Evolutionary conservation across 73 alveolate species (phyloP).

Genomic region (Blepharisma japonicum): DNA sequence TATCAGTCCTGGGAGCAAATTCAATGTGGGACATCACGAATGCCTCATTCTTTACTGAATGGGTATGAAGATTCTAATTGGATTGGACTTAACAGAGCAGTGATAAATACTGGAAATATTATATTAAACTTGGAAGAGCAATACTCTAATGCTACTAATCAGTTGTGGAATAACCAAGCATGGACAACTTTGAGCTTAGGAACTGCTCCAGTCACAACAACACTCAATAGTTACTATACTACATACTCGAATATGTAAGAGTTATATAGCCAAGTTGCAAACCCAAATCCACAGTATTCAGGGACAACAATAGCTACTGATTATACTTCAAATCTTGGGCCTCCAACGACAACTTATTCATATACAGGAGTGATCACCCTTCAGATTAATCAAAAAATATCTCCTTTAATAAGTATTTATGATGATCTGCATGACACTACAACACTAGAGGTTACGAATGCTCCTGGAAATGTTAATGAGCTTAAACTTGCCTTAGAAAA

Average conservation of each 20-base stretch:
- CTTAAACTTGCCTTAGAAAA: too few species aligned
- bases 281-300: not conserved
- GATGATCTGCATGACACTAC: too few species aligned
- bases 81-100: not conserved
- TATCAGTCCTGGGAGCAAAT: not conserved
- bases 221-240: too few species aligned
- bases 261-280: not conserved
- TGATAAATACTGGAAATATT: not conserved
- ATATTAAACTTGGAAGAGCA: not conserved
- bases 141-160: not conserved
- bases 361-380: not conserved
- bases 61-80: slow-evolving; percentile 1
- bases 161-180: not conserved
- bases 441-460: too few species aligned
- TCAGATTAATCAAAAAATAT: too few species aligned
- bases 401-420: too few species aligned
- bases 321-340: slow-evolving; percentile 18
- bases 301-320: not conserved
- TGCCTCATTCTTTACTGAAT: not conserved
- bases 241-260: too few species aligned
- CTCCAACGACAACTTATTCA: not conserved
- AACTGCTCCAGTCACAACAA: too few species aligned
- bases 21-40: not conserved
- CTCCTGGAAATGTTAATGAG: too few species aligned
- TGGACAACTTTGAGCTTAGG: not conserved